phyloP scores from a whole-genome alignment of 2,329 filamentous ascomycete species.

The Phyllosticta citribraziliensis region DNA sequence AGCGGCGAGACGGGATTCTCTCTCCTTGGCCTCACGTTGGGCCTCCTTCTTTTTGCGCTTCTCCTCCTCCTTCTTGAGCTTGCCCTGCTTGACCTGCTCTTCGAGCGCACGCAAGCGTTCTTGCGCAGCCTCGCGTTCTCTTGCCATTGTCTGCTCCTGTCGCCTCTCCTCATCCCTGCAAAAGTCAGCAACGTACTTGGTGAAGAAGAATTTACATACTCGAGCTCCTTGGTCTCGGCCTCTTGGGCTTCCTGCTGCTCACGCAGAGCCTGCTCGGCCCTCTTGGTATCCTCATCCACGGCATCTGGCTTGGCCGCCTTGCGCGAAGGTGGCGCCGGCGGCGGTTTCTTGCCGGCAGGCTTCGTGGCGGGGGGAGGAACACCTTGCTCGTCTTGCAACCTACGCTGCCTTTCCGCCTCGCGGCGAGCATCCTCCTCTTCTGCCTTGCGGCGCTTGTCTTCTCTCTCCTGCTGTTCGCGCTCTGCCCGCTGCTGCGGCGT shows the following conservation, averaged over 20 bases:
- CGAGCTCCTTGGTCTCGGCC: slow-evolving; percentile 61
- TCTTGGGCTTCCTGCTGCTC: slow-evolving; percentile 70
- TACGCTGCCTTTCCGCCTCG: slow-evolving; percentile 75
- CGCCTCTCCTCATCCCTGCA: slow-evolving; percentile 60
- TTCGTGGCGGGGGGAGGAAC: slow-evolving; percentile 46
- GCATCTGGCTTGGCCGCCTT: slow-evolving; percentile 53
- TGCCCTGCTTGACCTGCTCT: slow-evolving; percentile 86
- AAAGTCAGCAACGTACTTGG: slow-evolving; percentile 18
- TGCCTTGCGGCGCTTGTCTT: slow-evolving; percentile 76
- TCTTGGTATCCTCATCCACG: slow-evolving; percentile 50
- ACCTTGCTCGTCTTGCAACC: slow-evolving; percentile 67
- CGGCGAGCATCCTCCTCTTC: slow-evolving; percentile 89
- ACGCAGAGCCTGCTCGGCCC: slow-evolving; percentile 49
- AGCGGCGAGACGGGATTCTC: slow-evolving; percentile 72
- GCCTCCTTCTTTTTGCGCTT: slow-evolving; percentile 87
- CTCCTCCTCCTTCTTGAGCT: slow-evolving; percentile 93
- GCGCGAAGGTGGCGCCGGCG: slow-evolving; percentile 67
- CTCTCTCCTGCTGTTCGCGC: slow-evolving; percentile 76
- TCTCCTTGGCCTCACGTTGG: slow-evolving; percentile 74
- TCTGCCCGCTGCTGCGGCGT: slow-evolving; percentile 75
- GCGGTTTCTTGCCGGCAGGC: slow-evolving; percentile 34
- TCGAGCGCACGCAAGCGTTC: slow-evolving; percentile 81
- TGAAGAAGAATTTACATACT: slow-evolving; percentile 45
- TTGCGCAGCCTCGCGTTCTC: slow-evolving; percentile 70
- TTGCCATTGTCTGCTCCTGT: slow-evolving; percentile 71